phyloP scores from a whole-genome alignment of 2,329 filamentous ascomycete species.

The Calonectria leucothoes region DNA sequence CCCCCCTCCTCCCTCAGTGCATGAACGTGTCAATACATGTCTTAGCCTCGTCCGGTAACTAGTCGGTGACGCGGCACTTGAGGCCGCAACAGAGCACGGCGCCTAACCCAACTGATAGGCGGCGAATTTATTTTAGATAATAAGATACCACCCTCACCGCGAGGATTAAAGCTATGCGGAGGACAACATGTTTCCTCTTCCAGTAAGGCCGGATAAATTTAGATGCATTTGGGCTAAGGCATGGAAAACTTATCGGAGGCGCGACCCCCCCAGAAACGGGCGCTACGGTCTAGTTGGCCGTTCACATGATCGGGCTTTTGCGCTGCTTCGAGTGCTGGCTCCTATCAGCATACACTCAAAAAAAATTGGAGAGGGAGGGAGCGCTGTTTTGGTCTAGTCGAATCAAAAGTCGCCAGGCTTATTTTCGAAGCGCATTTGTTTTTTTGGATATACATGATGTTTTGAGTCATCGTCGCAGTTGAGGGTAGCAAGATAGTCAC shows the following conservation, averaged over 20 bases:
- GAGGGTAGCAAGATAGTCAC: background rate
- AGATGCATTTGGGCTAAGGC: background rate
- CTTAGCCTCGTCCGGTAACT: background rate
- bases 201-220: background rate
- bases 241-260: constrained; percentile 1
- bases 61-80: constrained; percentile 5
- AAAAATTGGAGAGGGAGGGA: background rate
- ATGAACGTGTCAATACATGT: constrained; percentile 1
- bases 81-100: background rate
- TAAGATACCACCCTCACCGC: background rate
- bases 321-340: background rate
- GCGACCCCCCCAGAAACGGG: background rate
- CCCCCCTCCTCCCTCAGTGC: background rate
- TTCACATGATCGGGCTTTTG: constrained; percentile 8
- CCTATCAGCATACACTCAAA: constrained; percentile 4
- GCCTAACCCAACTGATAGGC: constrained; percentile 1
- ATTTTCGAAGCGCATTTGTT: background rate
- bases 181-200: background rate
- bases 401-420: background rate
- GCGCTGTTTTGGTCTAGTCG: background rate
- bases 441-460: background rate
- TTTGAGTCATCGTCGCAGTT: background rate
- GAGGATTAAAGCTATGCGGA: background rate
- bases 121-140: constrained; percentile 4
- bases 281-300: background rate